Percentiles rank a stretch among this genome's conserved stretches.
Conservation (phyloP, 1,284 basidiomycete genomes). For the Malassezia nana region DNA sequence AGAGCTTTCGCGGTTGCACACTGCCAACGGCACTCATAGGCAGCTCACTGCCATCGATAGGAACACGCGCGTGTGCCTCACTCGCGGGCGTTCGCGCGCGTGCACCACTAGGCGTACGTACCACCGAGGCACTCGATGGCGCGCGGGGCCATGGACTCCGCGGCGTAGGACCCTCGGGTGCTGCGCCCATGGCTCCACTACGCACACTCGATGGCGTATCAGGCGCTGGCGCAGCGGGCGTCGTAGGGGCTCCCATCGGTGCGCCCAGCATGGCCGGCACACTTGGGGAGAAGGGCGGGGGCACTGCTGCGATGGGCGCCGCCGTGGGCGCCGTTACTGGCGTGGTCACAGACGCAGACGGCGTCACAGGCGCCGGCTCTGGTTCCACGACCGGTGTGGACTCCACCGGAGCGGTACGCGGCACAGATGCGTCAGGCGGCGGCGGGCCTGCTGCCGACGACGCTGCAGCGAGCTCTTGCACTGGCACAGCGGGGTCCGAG, state of each 20-base stretch:
- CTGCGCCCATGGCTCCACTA: background rate
- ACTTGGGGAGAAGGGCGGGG: too few species aligned
- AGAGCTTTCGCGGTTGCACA: constrained; percentile 17
- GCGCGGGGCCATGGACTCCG: background rate
- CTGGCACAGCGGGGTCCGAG: constrained; percentile 16
- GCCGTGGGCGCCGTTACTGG: background rate
- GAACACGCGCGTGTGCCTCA: background rate
- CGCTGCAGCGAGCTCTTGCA: constrained; percentile 7
- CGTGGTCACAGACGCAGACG: background rate
- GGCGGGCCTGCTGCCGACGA: constrained; percentile 10
- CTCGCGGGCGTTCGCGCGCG: background rate
- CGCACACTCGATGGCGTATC: background rate
- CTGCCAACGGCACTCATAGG: background rate
- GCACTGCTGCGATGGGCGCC: background rate
- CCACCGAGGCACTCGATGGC: background rate
- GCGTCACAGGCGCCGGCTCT: background rate
- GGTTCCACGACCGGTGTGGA: too few species aligned
- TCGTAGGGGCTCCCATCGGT: background rate
- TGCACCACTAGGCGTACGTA: background rate
- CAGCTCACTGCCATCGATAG: background rate
- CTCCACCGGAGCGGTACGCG: too few species aligned
- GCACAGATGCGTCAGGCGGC: background rate
- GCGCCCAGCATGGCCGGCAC: background rate
- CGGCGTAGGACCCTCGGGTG: background rate
- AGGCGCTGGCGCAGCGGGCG: background rate